Percentiles rank a stretch among this genome's conserved stretches.
These are phyloP conservation scores for Aschersonia sp. DNA, from an alignment of 2,329 filamentous ascomycete genomes.

Conservation along the genomic window DNA sequence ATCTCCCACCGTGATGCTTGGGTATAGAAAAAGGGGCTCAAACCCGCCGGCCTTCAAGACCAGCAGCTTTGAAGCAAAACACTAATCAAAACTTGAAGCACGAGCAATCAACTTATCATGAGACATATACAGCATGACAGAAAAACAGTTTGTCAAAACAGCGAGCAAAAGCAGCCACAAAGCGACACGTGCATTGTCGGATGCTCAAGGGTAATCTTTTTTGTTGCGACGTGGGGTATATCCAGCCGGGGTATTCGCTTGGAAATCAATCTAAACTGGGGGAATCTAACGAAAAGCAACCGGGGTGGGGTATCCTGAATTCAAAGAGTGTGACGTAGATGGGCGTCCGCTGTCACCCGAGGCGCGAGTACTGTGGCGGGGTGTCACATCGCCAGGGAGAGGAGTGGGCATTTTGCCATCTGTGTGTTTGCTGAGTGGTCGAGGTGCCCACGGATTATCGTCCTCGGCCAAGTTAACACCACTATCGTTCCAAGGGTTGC, in stretches of 20 bases:
- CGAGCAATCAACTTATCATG: neutral
- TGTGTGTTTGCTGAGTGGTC: conserved; percentile 50
- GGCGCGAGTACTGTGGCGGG: conserved; percentile 68
- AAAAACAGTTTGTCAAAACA: conserved; percentile 6
- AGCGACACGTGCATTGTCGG: conserved; percentile 6
- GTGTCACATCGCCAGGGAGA: conserved; percentile 67
- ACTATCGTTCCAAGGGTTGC: conserved; percentile 96
- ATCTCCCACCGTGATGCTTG: conserved; percentile 6
- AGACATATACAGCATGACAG: conserved; percentile 3
- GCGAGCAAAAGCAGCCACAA: neutral
- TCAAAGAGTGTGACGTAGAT: conserved; percentile 86
- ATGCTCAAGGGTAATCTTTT: conserved; percentile 36
- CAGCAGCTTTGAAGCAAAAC: conserved; percentile 7
- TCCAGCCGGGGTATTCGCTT: conserved; percentile 48
- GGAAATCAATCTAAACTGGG: conserved; percentile 7
- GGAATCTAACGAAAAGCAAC: conserved; percentile 75
- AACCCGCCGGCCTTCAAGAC: conserved; percentile 16
- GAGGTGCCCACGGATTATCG: conserved; percentile 52
- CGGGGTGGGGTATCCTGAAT: conserved; percentile 90
- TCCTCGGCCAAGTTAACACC: conserved; percentile 89
- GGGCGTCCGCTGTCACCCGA: conserved; percentile 86
- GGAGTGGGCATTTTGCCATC: conserved; percentile 49
- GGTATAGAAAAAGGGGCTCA: conserved; percentile 11
- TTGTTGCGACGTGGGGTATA: conserved; percentile 45
- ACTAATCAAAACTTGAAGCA: conserved; percentile 5